Base-by-base conservation (phyloP, 805 yeast genomes). In the Metschnikowia cerradonensis region DNA sequence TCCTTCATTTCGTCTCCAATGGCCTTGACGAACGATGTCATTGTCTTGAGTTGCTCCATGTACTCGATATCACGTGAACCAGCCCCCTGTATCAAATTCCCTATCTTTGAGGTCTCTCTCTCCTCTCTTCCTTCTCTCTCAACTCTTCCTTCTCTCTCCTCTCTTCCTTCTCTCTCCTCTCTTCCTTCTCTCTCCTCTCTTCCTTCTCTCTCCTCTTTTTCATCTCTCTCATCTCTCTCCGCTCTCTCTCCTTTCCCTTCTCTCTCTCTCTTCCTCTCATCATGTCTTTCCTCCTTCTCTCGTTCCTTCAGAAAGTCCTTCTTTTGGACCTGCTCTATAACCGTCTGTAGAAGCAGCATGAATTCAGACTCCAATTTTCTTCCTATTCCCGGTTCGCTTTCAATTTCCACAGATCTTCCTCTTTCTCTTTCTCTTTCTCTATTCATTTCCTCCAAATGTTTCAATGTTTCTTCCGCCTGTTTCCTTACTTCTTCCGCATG, bases 1-100 rank as follows among this genome's bases (percentile, higher is more conserved):
- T 45, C 23, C 23, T 20, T 30, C 32, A 49, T 49, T 22, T 45
- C 50, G 36, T 46, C 20, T 13, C 52, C 50, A 8, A 49, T 49
- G 19, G 34, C 34, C 30, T 41, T 34, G 23, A 49, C 45, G 7
- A 22, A 38, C 3, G 26, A 35, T 3, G 52, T 39, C 36, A 49
- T 36, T 30, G 34, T 30, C 20, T 15, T 31, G 31, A 45, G 48
- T 14, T 45, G 31, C 11, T 5, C 42, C 19, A 17, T 19, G 37
- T 44, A 44, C 17, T 43, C 47, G 8, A 13, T 3, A n/a, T 20
- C 41, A 13, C 7, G 19, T 11, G 19, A 23, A 26, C 11, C 30
- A 3, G 30, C 4, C 11, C 30, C 11, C 4, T 2, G 30, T 8
- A 8, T 23, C 8, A 8, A 4, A 26, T 4, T 26, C 5, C 38